Percentiles rank a stretch among this genome's conserved stretches.
Conservation (phyloP, 352 stramenopile species). For the Globisporangium splendens region DNA sequence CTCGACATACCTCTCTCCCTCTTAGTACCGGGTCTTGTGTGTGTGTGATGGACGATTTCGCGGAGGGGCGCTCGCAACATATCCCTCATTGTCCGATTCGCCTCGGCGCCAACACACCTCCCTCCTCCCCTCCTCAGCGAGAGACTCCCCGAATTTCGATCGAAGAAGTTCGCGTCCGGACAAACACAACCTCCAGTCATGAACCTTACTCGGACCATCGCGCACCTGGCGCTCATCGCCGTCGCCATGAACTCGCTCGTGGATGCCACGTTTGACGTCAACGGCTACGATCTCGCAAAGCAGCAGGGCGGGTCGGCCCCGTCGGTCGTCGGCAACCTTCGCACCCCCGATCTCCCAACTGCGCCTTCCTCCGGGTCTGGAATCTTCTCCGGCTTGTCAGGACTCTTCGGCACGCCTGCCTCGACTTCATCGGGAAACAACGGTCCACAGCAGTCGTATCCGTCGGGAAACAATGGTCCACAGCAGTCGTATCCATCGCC, state of each 20-base stretch:
- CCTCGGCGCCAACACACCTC: slow-evolving; percentile 2
- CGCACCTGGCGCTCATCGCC: slow-evolving; percentile 8
- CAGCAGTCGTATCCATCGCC: too few species aligned
- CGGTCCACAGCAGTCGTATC: too few species aligned
- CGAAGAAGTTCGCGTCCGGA: background rate
- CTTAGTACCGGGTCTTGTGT: too few species aligned
- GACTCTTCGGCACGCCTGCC: background rate
- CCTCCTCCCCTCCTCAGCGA: background rate
- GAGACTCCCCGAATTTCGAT: background rate
- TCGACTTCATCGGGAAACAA: background rate
- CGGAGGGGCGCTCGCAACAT: background rate
- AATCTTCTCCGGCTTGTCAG: background rate
- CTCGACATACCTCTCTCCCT: too few species aligned
- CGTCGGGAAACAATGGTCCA: too few species aligned
- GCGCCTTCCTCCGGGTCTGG: background rate
- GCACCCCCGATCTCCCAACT: background rate
- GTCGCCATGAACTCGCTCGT: slow-evolving; percentile 5
- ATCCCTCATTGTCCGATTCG: slow-evolving; percentile 10
- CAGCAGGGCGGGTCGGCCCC: background rate
- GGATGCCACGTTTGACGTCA: slow-evolving; percentile 7
- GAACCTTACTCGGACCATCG: slow-evolving; percentile 8
- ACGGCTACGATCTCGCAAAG: slow-evolving; percentile 4
- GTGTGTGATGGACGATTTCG: too few species aligned
- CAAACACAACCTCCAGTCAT: background rate
- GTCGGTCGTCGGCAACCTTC: slow-evolving; percentile 8